Conservation (phyloP, 2,329 filamentous ascomycete species). For the Trichoderma lentiforme region DNA sequence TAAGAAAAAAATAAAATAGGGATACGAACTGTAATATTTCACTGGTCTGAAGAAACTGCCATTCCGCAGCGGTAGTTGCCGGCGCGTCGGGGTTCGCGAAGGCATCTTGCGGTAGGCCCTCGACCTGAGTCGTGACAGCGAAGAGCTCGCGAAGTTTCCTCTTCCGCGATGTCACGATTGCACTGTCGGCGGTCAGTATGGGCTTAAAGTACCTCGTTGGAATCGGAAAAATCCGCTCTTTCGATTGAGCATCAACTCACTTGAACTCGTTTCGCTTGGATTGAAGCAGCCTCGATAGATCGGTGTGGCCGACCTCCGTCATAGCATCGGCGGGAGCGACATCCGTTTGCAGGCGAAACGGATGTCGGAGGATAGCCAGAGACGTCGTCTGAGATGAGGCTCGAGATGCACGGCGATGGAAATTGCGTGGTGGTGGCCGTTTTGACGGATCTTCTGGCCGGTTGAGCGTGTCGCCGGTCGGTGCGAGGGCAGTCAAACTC, state of each 20-base stretch:
- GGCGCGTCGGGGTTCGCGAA: conserved; percentile 57
- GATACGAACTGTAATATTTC: conserved; percentile 59
- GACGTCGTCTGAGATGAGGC: conserved; percentile 30
- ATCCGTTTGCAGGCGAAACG: conserved; percentile 66
- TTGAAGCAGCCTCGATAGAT: conserved; percentile 64
- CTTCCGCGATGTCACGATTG: conserved; percentile 80
- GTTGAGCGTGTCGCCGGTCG: conserved; percentile 30
- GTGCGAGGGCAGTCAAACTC: conserved; percentile 34
- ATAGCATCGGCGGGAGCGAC: conserved; percentile 66
- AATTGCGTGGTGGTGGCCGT: conserved; percentile 26
- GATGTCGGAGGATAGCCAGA: conserved; percentile 39
- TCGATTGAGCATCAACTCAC: conserved; percentile 46
- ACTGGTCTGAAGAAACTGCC: conserved; percentile 53
- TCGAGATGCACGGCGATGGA: conserved; percentile 31
- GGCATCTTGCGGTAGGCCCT: conserved; percentile 57
- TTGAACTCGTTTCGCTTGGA: conserved; percentile 61
- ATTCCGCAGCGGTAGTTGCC: conserved; percentile 49
- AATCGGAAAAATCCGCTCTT: conserved; percentile 50
- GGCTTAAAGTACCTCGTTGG: conserved; percentile 42
- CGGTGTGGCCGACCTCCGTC: conserved; percentile 66
- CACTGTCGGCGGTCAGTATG: conserved; percentile 50
- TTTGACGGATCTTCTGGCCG: conserved; percentile 32
- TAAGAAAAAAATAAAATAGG: conserved; percentile 16
- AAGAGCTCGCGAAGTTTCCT: conserved; percentile 87
- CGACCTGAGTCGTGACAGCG: conserved; percentile 68